These are phyloP conservation scores for Elaeis guineensis DNA, from an alignment of 176 grass and related monocot species.

Conservation along the genomic window DNA sequence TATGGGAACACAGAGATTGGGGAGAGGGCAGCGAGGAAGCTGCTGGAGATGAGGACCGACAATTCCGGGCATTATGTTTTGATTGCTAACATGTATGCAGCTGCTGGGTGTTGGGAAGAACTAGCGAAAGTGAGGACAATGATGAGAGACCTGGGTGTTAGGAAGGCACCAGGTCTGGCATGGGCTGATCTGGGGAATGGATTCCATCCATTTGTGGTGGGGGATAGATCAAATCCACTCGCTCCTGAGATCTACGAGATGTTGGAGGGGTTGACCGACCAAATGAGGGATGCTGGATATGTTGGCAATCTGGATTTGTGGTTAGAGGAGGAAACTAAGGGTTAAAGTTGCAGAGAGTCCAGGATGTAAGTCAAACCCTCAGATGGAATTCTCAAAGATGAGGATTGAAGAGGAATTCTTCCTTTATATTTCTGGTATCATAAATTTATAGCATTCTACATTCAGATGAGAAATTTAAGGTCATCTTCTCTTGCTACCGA, in stretches of 20 bases:
- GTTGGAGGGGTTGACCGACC: not conserved
- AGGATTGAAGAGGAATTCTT: no score
- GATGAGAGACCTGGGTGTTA: not conserved
- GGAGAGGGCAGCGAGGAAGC: not conserved
- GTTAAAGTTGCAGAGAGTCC: no score
- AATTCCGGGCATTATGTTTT: not conserved
- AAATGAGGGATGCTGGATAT: slow-evolving; percentile 1
- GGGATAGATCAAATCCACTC: not conserved
- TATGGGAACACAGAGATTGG: slow-evolving; percentile 8
- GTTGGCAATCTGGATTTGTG: not conserved
- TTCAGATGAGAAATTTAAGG: no score
- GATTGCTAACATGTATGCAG: not conserved
- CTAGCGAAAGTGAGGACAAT: not conserved
- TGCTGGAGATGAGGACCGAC: slow-evolving; percentile 1
- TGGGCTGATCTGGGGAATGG: not conserved
- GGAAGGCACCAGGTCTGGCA: not conserved
- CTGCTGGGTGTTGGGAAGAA: slow-evolving; percentile 9
- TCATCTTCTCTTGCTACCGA: no score
- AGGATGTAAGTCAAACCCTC: no score
- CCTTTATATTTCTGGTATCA: no score
- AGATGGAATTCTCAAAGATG: no score
- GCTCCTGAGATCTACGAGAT: not conserved
- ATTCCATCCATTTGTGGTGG: not conserved
- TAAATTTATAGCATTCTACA: no score
- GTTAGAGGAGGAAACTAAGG: no score